Evolutionary conservation across 495 filamentous ascomycete genomes (phyloP), one percentile per base, ranked within the genome.

Genomic region (Choiromyces venosus): DNA sequence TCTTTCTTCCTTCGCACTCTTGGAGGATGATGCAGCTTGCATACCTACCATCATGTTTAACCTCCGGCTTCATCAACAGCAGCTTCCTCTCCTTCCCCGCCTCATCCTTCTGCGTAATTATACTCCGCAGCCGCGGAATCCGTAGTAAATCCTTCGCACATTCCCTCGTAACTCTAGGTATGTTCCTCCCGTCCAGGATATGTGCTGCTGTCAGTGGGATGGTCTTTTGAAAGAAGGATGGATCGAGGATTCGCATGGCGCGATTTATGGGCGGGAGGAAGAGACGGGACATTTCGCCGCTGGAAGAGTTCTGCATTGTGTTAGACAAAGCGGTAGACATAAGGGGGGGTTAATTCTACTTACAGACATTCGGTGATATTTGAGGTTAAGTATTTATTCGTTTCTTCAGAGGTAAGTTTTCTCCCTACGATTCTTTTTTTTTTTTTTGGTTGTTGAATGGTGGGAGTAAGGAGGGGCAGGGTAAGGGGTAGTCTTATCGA

Each of bases 201-300:
- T 88, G 86, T 14, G 93, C 95, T n/a, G 93, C 94, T 21, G 92
- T 86, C 35, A 94, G 82, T 21, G 90, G 87, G 52, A 97, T 79
- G 0, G 84, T 90, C 79, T 90, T 93, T 39, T 86, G 83, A 83
- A 98, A 98, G 77, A 94, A 89, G 21, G 91, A 86, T 38, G 93
- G 89, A 83, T 99, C 94, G 37, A 99, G 88, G 7, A 83, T 83
- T 77, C 85, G 86, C 89, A 92, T 92, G 25, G 90, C 88, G 78
- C 92, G 92, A 80, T 94, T 90, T 46, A 94, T 83, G 36, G 94
- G 96, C 14, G 94, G 92, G 56, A 90, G 88, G 83, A 97, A 91
- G 69, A 82, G 68, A 56, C 81, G 78, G 75, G 68, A 80, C 84
- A 84, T 84, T 65, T 79, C 79, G 69, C 80, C 75, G n/a, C 52